phyloP scores from a whole-genome alignment of 352 stramenopile species.

The Pythium apleroticum region DNA sequence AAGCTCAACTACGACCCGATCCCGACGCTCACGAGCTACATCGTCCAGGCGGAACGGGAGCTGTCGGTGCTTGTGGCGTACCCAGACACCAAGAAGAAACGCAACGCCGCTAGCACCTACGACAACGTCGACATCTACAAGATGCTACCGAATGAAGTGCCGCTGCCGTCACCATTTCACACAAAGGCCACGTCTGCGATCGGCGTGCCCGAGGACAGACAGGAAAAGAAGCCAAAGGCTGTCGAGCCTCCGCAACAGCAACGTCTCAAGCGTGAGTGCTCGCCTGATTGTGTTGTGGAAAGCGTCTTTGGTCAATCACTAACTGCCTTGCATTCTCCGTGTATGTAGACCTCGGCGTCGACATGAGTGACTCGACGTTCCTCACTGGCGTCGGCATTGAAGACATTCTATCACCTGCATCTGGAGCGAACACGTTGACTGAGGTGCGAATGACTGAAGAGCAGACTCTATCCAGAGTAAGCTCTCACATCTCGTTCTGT shows the following conservation, averaged over 20 bases:
- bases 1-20: conserved; percentile 75
- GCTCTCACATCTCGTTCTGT: not conserved
- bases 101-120: conserved; percentile 43
- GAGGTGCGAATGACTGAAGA: not conserved
- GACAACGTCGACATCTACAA: conserved; percentile 85
- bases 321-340: not conserved
- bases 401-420: conserved; percentile 35
- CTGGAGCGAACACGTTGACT: not conserved
- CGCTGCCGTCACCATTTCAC: conserved; percentile 54
- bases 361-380: conserved; percentile 69
- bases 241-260: not conserved
- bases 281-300: not conserved
- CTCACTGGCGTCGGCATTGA: conserved; percentile 74
- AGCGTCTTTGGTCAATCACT: not conserved
- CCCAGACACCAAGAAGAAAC: conserved; percentile 69
- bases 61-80: conserved; percentile 59
- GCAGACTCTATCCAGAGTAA: not conserved
- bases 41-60: conserved; percentile 26
- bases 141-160: conserved; percentile 67
- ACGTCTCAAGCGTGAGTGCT: conserved; percentile 10
- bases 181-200: conserved; percentile 38
- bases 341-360: conserved; percentile 21
- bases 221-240: not conserved
- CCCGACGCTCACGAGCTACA: conserved; percentile 45
- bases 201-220: conserved; percentile 15